A percentile compares a stretch with the other conserved stretches of the same genome.
phyloP scores from a whole-genome alignment of 1,139 yeast species.

The Debaryomycetaceae sp. region DNA sequence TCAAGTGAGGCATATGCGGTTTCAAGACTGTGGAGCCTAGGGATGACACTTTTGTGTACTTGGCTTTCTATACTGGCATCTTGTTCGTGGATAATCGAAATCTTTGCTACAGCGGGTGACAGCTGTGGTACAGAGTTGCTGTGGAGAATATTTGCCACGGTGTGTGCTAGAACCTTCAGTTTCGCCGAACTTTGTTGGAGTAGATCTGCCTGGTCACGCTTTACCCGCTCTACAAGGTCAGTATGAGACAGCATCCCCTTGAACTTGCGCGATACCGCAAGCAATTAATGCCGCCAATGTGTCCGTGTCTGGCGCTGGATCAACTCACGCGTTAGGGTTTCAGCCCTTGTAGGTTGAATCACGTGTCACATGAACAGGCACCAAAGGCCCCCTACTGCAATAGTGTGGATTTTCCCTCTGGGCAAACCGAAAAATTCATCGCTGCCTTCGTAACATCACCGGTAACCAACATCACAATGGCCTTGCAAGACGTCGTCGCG shows the following conservation, averaged over 20 bases:
- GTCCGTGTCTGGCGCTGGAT: too few species aligned
- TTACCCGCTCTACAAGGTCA: constrained; percentile 25
- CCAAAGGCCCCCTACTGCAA: constrained; percentile 1
- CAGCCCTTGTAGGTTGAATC: neutral
- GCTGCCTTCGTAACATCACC: constrained; percentile 4
- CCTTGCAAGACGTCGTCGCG: constrained; percentile 98
- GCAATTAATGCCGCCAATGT: too few species aligned
- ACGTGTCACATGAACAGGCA: neutral
- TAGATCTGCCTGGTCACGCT: constrained; percentile 20
- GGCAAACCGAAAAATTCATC: constrained; percentile 1
- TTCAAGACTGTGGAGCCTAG: constrained; percentile 4
- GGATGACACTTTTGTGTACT: constrained; percentile 16
- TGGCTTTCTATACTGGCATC: constrained; percentile 29
- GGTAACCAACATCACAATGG: constrained; percentile 48
- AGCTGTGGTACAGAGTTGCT: constrained; percentile 19
- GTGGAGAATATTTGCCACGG: constrained; percentile 15
- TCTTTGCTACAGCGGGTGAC: constrained; percentile 23
- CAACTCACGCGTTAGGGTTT: neutral
- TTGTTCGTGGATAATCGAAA: constrained; percentile 33
- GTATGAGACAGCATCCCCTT: constrained; percentile 12
- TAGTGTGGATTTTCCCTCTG: neutral
- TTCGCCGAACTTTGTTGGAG: constrained; percentile 18
- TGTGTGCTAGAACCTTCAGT: constrained; percentile 17
- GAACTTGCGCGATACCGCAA: too few species aligned
- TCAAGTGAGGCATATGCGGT: constrained; percentile 1